phyloP scores from a whole-genome alignment of 129 eudicot species.

The Tagetes erecta region DNA sequence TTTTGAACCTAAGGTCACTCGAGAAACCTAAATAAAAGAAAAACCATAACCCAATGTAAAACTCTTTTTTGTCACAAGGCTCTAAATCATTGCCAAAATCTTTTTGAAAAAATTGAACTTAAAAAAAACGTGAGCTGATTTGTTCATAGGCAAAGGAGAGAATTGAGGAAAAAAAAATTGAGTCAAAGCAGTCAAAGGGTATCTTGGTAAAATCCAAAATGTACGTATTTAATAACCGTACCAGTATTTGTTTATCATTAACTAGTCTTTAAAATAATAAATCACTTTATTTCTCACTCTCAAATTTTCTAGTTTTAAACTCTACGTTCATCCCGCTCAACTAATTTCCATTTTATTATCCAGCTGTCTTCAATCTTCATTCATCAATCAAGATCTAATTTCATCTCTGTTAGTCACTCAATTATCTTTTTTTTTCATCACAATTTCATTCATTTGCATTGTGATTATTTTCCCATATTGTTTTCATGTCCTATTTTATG shows the following conservation, averaged over 20 bases:
- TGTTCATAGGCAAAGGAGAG: not conserved
- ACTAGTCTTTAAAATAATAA: slow-evolving; percentile 11
- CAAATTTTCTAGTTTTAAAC: slow-evolving; percentile 42
- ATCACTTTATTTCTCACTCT: slow-evolving; percentile 18
- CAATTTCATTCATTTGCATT: not conserved
- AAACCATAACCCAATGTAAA: too few relatives aligned
- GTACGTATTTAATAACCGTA: slow-evolving; percentile 27
- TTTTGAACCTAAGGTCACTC: too few relatives aligned
- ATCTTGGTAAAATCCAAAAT: slow-evolving; percentile 33
- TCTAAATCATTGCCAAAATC: too few relatives aligned
- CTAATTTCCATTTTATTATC: not conserved
- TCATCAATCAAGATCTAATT: slow-evolving; percentile 9
- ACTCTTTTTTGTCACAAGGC: too few relatives aligned
- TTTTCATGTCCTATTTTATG: slow-evolving; percentile 15
- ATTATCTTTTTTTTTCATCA: not conserved
- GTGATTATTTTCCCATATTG: too few relatives aligned
- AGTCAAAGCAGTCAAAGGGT: slow-evolving; percentile 52
- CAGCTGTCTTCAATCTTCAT: slow-evolving; percentile 26
- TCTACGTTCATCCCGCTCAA: slow-evolving; percentile 54
- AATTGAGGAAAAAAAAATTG: not conserved
- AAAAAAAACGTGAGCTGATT: too few relatives aligned
- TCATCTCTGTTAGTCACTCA: slow-evolving; percentile 28
- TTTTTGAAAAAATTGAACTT: too few relatives aligned
- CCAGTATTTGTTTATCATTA: slow-evolving; percentile 32
- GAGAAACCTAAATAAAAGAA: too few relatives aligned